Conservation (phyloP, 169 alveolate genomes). For the Plasmodium adleri region DNA sequence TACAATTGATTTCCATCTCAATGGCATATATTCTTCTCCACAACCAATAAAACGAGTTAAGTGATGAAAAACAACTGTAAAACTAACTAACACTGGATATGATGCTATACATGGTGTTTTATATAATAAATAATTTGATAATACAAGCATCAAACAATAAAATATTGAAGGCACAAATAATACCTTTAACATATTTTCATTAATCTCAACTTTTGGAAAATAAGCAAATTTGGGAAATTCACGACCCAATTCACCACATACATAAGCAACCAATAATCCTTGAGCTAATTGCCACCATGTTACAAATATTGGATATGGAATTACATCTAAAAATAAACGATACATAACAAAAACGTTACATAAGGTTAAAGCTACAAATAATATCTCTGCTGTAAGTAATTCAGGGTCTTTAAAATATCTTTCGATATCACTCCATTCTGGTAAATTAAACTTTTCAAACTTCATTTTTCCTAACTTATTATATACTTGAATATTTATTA, state of each 20-base stretch:
- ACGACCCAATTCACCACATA: constrained; percentile 92
- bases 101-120: constrained; percentile 93
- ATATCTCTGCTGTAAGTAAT: constrained; percentile 88
- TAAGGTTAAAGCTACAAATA: constrained; percentile 90
- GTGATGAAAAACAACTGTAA: constrained; percentile 95
- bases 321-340: constrained; percentile 91
- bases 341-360: constrained; percentile 93
- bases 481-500: constrained; percentile 2
- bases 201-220: constrained; percentile 89
- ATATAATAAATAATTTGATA: constrained; percentile 91
- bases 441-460: constrained; percentile 32
- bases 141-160: constrained; percentile 90
- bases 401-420: constrained; percentile 90
- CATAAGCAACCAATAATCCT: constrained; percentile 93
- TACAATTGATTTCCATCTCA: constrained; percentile 92
- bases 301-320: constrained; percentile 93
- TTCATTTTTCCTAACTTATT: constrained; percentile 23
- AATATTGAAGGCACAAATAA: constrained; percentile 90
- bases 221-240: constrained; percentile 90
- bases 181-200: constrained; percentile 84
- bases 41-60: constrained; percentile 94
- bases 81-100: constrained; percentile 92
- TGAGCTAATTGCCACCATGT: constrained; percentile 95
- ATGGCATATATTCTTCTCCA: constrained; percentile 93
- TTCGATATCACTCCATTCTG: constrained; percentile 88